phyloP scores from a whole-genome alignment of 1,284 basidiomycete species.

The Xanthoconium separans region DNA sequence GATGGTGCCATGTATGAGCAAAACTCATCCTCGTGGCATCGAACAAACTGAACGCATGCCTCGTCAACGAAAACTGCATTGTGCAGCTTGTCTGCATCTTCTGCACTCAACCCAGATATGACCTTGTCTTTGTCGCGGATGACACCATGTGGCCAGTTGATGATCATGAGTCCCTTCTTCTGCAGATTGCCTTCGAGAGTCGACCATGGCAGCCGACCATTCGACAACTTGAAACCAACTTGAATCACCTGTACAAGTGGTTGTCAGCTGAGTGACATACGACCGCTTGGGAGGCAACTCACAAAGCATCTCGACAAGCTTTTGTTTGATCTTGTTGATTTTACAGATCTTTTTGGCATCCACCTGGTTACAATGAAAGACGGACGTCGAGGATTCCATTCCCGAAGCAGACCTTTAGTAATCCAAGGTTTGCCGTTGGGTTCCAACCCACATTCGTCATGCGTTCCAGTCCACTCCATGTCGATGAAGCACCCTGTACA shows the following conservation, averaged over 20 bases:
- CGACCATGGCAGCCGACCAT: constrained; percentile 11
- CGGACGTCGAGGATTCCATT: background rate
- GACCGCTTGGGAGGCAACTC: background rate
- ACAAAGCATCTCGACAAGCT: constrained; percentile 17
- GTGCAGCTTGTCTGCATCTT: constrained; percentile 8
- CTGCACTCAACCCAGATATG: background rate
- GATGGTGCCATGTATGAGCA: background rate
- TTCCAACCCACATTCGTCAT: background rate
- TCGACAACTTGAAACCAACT: constrained; percentile 1
- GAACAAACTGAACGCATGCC: constrained; percentile 1
- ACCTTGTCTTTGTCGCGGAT: constrained; percentile 11
- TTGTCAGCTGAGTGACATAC: accelerated
- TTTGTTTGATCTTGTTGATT: constrained; percentile 6
- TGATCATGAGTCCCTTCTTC: constrained; percentile 4
- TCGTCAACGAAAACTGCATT: constrained; percentile 2
- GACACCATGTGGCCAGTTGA: background rate
- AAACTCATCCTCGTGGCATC: background rate
- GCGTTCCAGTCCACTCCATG: background rate
- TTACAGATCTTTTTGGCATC: background rate
- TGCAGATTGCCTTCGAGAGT: constrained; percentile 2
- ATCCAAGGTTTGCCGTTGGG: background rate
- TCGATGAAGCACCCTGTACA: no score
- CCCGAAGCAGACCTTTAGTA: background rate
- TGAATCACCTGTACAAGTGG: background rate
- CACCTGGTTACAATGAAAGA: background rate